Conservation (phyloP, 2,329 filamentous ascomycete species). For the Xylariaceae sp. region DNA sequence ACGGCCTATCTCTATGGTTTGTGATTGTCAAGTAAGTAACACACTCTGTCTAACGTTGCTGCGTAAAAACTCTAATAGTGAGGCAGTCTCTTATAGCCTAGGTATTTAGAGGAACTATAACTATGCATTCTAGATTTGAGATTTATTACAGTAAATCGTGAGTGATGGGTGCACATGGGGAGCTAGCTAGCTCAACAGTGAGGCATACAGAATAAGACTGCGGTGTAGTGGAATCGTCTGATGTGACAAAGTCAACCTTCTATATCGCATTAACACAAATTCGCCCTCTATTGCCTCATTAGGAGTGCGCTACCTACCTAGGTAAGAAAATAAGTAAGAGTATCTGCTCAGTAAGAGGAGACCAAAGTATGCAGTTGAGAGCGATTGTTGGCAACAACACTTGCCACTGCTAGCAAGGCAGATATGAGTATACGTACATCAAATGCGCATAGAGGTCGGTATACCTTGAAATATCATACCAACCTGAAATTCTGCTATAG, state of each 20-base stretch:
- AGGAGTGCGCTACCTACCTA: too few species aligned
- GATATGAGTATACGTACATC: neutral
- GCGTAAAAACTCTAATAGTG: too few species aligned
- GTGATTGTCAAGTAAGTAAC: too few species aligned
- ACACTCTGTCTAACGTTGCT: too few species aligned
- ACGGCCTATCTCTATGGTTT: neutral
- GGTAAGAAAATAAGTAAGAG: neutral
- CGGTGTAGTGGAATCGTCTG: constrained; percentile 38
- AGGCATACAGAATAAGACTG: constrained; percentile 43
- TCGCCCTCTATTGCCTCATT: too few species aligned
- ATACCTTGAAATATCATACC: constrained; percentile 4
- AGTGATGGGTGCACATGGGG: constrained; percentile 19
- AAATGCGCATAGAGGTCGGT: neutral
- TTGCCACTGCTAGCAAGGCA: constrained; percentile 11
- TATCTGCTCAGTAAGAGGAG: neutral
- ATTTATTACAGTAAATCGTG: neutral
- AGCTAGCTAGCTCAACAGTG: too few species aligned
- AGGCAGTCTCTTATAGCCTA: too few species aligned
- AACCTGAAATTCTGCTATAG: neutral
- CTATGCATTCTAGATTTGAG: constrained; percentile 6
- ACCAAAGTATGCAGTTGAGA: neutral
- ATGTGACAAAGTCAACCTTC: constrained; percentile 43
- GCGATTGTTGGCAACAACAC: constrained; percentile 1
- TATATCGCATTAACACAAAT: too few species aligned
- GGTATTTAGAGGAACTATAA: too few species aligned